Conservation (phyloP, 805 yeast species). For the Wickerhamiella dianesei region DNA sequence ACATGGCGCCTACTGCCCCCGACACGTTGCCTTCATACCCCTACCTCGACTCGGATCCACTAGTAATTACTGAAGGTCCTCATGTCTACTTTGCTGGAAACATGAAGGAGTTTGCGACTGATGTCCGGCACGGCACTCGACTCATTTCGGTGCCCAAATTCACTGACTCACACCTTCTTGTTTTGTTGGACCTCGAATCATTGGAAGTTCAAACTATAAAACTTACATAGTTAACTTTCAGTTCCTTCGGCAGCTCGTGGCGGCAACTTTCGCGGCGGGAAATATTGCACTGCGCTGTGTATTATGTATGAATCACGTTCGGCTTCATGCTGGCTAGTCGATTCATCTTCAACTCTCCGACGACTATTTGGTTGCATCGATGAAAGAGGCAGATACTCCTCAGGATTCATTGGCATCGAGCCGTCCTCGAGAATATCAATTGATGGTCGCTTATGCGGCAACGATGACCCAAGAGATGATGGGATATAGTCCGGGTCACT, state of each 20-base stretch:
- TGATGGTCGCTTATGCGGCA: neutral
- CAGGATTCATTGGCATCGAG: neutral
- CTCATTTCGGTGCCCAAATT: conserved; percentile 63
- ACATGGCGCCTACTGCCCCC: conserved; percentile 87
- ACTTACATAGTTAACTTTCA: too few relatives aligned
- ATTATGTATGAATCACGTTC: neutral
- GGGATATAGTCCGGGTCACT: neutral
- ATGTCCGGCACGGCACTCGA: conserved; percentile 27
- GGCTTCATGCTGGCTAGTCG: too few relatives aligned
- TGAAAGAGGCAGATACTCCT: neutral
- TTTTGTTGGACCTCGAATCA: conserved; percentile 44
- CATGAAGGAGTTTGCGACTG: conserved; percentile 44
- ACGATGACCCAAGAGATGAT: neutral
- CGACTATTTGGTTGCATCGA: too few relatives aligned
- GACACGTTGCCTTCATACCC: conserved; percentile 91
- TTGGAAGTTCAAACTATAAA: conserved; percentile 40
- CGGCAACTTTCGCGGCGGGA: neutral
- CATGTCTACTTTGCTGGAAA: conserved; percentile 81
- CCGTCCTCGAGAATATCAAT: neutral
- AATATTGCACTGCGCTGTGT: neutral
- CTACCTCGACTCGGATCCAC: conserved; percentile 63
- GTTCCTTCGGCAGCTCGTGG: neutral
- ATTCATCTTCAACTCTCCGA: too few relatives aligned
- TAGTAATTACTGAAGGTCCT: conserved; percentile 61
- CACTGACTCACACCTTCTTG: conserved; percentile 47